Evolutionary conservation across 768 basidiomycete species (phyloP).

Genomic region (Gloeostereum incarnatum): DNA sequence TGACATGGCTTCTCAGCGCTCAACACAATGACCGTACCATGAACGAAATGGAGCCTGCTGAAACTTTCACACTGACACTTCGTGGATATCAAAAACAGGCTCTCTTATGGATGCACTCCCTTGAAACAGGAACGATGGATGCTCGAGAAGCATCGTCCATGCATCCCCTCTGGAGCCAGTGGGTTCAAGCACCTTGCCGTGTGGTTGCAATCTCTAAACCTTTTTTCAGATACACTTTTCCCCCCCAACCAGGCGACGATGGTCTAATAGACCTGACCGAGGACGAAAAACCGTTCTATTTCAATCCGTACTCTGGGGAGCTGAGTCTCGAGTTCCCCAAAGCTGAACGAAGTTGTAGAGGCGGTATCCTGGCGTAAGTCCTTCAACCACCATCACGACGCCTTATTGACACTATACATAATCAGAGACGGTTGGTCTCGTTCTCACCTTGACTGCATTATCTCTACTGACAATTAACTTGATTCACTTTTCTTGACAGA

Average conservation of each 20-base stretch:
- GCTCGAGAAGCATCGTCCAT: constrained; percentile 65
- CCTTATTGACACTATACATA: constrained; percentile 4
- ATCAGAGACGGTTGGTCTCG: constrained; percentile 28
- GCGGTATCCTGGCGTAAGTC: constrained; percentile 86
- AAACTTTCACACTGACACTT: constrained; percentile 66
- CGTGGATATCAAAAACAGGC: constrained; percentile 95
- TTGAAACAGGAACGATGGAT: constrained; percentile 68
- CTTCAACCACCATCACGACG: neutral
- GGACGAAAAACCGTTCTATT: constrained; percentile 76
- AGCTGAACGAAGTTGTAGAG: constrained; percentile 65
- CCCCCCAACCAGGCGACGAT: constrained; percentile 39
- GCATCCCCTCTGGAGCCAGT: constrained; percentile 96
- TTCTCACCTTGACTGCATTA: constrained; percentile 2
- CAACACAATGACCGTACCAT: constrained; percentile 72
- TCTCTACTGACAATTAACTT: neutral
- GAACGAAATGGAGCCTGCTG: constrained; percentile 73
- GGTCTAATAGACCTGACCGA: constrained; percentile 71
- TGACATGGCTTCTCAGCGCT: constrained; percentile 40
- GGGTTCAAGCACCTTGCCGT: constrained; percentile 15
- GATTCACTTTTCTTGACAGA: constrained; percentile 21
- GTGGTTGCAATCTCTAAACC: constrained; percentile 7
- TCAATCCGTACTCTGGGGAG: constrained; percentile 89
- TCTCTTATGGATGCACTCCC: constrained; percentile 83
- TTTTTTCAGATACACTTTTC: constrained; percentile 59
- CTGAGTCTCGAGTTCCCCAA: constrained; percentile 79